Evolutionary conservation across 805 yeast species (phyloP), one percentile per base, ranked within the genome.

Genomic region (Starmera dryadoides): DNA sequence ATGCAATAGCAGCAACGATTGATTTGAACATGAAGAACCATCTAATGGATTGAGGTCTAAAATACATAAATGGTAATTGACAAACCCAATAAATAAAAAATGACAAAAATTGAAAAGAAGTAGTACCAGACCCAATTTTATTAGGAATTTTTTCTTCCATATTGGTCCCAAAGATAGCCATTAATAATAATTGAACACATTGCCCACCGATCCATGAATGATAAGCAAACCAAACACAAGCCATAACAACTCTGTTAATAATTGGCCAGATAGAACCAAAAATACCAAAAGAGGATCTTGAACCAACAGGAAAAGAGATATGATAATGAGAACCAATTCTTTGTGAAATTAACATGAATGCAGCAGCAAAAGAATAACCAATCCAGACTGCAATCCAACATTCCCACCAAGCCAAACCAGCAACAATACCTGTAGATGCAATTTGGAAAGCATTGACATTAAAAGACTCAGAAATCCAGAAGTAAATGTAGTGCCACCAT

Each of bases 361-460:
- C 49, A 45, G 85, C 93, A 45, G 84, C 77, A 35, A 84, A 60
- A 16, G 69, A 53, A 59, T 87, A 87, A 6, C 96, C 96, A 15
- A 87, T 46, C 93, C 95, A 86, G 19, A 87, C 93, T 1, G 93
- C 75, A 30, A 87, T 63, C 94, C 95, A 87, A 11, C 85, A 79
- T 55, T 81, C 89, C 94, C 95, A 87, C 95, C 95, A 86, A 15
- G 81, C 74, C 60, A 87, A 63, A 9, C 93, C 93, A 18, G 79
- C 76, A 39, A 70, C 67, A 40, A 83, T 81, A 51, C 95, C 95
- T 0, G 95, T 83, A 9, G 91, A 79, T 2, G 95, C 95, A 49
- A 87, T 86, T 66, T 84, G 88, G 87, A 91, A 86, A 5, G 96
- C 85, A 59, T 85, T 86, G 55, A 87, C 78, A 62, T 87, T 87